These are phyloP conservation scores for Candida nemodendra DNA, from an alignment of 805 yeast genomes.

Conservation along the genomic window DNA sequence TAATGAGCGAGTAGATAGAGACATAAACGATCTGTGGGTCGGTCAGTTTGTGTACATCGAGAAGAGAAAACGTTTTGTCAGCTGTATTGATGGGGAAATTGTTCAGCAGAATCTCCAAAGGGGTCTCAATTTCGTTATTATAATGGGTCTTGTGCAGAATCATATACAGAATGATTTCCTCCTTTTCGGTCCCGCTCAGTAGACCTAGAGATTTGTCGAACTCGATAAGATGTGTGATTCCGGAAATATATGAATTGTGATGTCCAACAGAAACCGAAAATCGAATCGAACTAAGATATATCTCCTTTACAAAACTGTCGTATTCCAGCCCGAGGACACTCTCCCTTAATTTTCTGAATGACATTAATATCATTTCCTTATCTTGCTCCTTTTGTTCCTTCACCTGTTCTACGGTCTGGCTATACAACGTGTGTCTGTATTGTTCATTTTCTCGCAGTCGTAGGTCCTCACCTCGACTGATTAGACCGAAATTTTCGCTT, in stretches of 20 bases:
- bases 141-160: slow-evolving; percentile 47
- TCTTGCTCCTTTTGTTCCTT: slow-evolving; percentile 24
- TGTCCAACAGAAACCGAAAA: slow-evolving; percentile 46
- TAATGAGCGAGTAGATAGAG: slow-evolving; percentile 30
- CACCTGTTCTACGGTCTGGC: no score
- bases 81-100: slow-evolving; percentile 8
- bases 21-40: slow-evolving; percentile 7
- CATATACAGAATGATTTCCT: slow-evolving; percentile 41
- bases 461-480: slow-evolving; percentile 60
- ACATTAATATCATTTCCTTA: slow-evolving; percentile 35
- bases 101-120: slow-evolving; percentile 28
- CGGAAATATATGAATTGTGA: slow-evolving; percentile 54
- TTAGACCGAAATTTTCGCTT: slow-evolving; percentile 44
- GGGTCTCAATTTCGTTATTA: slow-evolving; percentile 32
- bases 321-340: slow-evolving; percentile 43
- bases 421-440: slow-evolving; percentile 42
- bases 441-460: slow-evolving; percentile 43
- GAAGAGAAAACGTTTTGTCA: background rate
- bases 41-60: background rate
- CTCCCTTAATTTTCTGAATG: slow-evolving; percentile 53
- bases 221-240: slow-evolving; percentile 42
- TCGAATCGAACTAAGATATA: slow-evolving; percentile 47
- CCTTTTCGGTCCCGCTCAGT: slow-evolving; percentile 33
- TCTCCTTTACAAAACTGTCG: slow-evolving; percentile 38
- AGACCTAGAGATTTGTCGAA: slow-evolving; percentile 18